Base-by-base conservation (phyloP, 768 basidiomycete genomes). In the Hygrophoropsis aurantiaca region DNA sequence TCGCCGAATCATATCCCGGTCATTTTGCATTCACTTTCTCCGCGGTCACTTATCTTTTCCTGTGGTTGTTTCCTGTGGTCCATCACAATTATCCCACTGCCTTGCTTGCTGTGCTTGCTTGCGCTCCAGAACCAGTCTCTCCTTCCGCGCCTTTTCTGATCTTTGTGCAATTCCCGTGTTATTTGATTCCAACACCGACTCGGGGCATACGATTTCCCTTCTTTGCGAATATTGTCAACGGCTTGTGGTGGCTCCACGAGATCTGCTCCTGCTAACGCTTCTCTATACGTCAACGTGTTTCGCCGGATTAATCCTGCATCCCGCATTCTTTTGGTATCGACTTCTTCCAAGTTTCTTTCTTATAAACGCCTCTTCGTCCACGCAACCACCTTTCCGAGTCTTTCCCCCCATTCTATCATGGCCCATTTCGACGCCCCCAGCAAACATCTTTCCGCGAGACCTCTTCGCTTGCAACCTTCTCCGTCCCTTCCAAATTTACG, bases 401-500 rank as follows among this genome's bases (percentile, higher is more conserved):
- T 55, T 56, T 60, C 54, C 56, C 51, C 38, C 55, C 34, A 44
- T 42, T 46, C 46, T 61, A 61, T 50, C 66, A 66, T 66, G 57
- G 54, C 58, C 40, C 40, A 49, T 46, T 59, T 58, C 49, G 52
- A 59, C 45, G 61, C 60, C 48, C 43, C 42, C 35, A 42, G 52
- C 20, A 54, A 49, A 52, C 62, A 56, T 39, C 26, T 48, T 41
- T 42, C 20, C 41, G 34, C 50, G 23, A 72, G 72, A 52, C 75
- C 75, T 40, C 72, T 75, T 15, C 77, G 78, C 37, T 70, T 83
- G 30, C 81, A 81, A 45, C 79, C 80, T 43, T 82, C 84, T 5
- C 84, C 84, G 8, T 87, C 85, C 11, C 72, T 86, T 55, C 85
- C 85, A 8, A 85, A 86, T 60, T 72, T 87, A 52, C 79, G 82